A percentile compares a stretch with the other conserved stretches of the same genome.
phyloP scores from a whole-genome alignment of 1,284 basidiomycete genomes.

The Ustilago tritici region DNA sequence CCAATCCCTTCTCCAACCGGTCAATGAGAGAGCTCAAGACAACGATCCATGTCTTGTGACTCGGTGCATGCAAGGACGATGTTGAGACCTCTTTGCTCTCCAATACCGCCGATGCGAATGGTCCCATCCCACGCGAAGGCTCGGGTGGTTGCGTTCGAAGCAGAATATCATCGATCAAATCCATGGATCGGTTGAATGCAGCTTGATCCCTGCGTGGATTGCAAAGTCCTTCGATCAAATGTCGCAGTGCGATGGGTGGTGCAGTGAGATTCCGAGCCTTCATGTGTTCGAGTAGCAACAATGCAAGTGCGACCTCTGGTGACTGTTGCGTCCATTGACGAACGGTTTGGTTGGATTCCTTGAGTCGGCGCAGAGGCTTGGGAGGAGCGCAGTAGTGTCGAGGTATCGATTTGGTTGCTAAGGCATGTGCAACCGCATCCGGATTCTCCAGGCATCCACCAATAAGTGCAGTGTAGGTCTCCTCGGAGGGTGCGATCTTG shows the following conservation, averaged over 20 bases:
- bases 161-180: slow-evolving; percentile 46
- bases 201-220: slow-evolving; percentile 27
- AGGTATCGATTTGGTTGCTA: slow-evolving; percentile 14
- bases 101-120: slow-evolving; percentile 21
- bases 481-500: slow-evolving; percentile 49
- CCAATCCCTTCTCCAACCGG: slow-evolving; percentile 30
- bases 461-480: slow-evolving; percentile 59
- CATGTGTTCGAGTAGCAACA: slow-evolving; percentile 55
- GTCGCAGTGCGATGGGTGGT: slow-evolving; percentile 31
- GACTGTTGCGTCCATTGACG: slow-evolving; percentile 13
- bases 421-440: slow-evolving; percentile 31
- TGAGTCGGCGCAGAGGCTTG: slow-evolving; percentile 20
- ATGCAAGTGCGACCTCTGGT: slow-evolving; percentile 38
- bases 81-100: slow-evolving; percentile 6
- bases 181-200: slow-evolving; percentile 40
- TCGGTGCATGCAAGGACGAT: slow-evolving; percentile 13
- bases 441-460: slow-evolving; percentile 39
- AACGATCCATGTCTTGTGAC: slow-evolving; percentile 29
- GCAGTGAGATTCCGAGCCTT: slow-evolving; percentile 26
- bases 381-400: slow-evolving; percentile 17
- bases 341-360: slow-evolving; percentile 19
- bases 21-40: slow-evolving; percentile 41
- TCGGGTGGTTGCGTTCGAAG: slow-evolving; percentile 11
- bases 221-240: slow-evolving; percentile 41
- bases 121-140: slow-evolving; percentile 20